These are phyloP conservation scores for Coemansia sp. DNA, from an alignment of 192 early-diverging fungal genomes.

Conservation along the genomic window DNA sequence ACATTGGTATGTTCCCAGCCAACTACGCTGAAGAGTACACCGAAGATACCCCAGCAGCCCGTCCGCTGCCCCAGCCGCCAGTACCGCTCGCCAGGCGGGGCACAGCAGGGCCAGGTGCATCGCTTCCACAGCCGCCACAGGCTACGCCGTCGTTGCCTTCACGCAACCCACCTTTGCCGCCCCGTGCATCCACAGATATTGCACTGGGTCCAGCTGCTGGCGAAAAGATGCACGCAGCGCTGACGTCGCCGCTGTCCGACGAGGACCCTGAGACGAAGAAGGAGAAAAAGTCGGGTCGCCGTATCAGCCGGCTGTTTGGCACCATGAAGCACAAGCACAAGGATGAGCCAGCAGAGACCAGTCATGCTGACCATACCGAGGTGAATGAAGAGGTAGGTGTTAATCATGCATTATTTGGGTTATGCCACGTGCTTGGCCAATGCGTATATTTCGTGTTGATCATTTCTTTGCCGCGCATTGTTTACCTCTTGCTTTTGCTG, in stretches of 20 bases:
- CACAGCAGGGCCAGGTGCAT: neutral
- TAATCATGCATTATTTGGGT: neutral
- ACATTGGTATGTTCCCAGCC: constrained; percentile 64
- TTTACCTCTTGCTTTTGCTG: neutral
- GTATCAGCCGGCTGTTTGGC: constrained; percentile 51
- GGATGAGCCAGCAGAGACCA: constrained; percentile 14
- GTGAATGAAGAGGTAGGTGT: constrained; percentile 22
- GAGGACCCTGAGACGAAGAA: constrained; percentile 33
- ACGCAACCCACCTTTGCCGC: constrained; percentile 37
- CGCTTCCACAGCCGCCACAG: constrained; percentile 4
- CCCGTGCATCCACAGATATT: constrained; percentile 17
- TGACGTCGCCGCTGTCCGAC: constrained; percentile 13
- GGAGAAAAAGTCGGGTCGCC: constrained; percentile 47
- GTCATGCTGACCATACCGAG: neutral
- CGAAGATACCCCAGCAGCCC: constrained; percentile 15
- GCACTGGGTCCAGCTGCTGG: constrained; percentile 1
- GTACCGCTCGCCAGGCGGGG: constrained; percentile 14
- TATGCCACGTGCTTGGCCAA: constrained; percentile 9
- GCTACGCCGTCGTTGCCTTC: constrained; percentile 24
- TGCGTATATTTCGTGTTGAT: neutral
- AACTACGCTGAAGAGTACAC: constrained; percentile 50
- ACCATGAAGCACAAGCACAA: constrained; percentile 44
- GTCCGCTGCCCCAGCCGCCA: constrained; percentile 40
- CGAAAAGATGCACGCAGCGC: constrained; percentile 2
- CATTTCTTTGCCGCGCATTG: neutral